Conservation (phyloP, 2,329 filamentous ascomycete species). For the Septoria linicola region DNA sequence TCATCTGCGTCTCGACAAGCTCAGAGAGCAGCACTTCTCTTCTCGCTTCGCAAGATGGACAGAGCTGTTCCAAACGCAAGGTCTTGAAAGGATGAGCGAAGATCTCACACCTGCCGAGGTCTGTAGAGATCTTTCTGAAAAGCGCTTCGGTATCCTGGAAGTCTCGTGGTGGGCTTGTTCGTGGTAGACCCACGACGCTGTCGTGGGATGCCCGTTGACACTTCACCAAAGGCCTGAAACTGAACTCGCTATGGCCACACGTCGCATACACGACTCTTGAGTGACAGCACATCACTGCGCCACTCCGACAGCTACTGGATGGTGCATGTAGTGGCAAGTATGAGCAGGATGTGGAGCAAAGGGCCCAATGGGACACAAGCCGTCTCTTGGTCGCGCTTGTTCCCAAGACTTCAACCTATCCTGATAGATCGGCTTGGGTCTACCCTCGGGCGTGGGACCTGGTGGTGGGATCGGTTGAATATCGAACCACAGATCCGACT, state of each 20-base stretch:
- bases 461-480: conserved; percentile 2
- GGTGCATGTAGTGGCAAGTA: conserved; percentile 6
- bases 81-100: conserved; percentile 40
- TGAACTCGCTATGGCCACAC: conserved; percentile 45
- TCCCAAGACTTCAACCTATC: conserved; percentile 9
- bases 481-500: not conserved
- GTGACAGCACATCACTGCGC: conserved; percentile 44
- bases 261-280: conserved; percentile 43
- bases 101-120: conserved; percentile 31
- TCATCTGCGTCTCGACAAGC: too few relatives aligned
- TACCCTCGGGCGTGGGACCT: not conserved
- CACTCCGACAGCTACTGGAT: not conserved
- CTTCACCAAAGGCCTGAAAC: conserved; percentile 35
- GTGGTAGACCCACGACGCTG: conserved; percentile 9
- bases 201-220: conserved; percentile 36
- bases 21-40: conserved; percentile 32
- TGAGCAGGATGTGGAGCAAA: conserved; percentile 10
- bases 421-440: not conserved
- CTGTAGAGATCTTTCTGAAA: conserved; percentile 21
- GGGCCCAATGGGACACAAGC: conserved; percentile 6
- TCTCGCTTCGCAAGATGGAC: conserved; percentile 34
- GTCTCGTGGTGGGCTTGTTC: not conserved
- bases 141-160: conserved; percentile 12
- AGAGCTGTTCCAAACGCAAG: conserved; percentile 37
- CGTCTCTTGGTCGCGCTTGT: conserved; percentile 7